Evolutionary conservation across 306 rosid genomes (phyloP).

Genomic region (Vigna reflexopilosa): DNA sequence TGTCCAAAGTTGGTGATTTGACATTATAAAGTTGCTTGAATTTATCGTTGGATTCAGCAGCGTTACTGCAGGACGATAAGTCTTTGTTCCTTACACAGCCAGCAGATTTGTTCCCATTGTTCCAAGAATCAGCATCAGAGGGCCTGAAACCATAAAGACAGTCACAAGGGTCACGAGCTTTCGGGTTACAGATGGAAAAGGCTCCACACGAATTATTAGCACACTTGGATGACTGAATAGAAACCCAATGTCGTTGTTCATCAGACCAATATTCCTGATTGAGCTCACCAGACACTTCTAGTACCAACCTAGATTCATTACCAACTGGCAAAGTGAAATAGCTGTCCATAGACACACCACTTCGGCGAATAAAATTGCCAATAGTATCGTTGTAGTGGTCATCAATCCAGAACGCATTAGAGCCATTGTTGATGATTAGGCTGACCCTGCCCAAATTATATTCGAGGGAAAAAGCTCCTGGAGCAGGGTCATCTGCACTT

Average conservation of each 20-base stretch:
- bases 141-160: constrained; percentile 30
- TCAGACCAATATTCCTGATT: constrained; percentile 1
- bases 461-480: constrained; percentile 14
- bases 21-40: neutral
- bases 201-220: neutral
- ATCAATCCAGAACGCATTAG: constrained; percentile 23
- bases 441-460: neutral
- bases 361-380: neutral
- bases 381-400: neutral
- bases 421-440: neutral
- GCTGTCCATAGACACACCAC: neutral
- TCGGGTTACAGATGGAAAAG: constrained; percentile 37
- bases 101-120: neutral
- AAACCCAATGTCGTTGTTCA: neutral
- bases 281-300: constrained; percentile 46
- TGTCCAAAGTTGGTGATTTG: neutral
- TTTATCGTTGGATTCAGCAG: neutral
- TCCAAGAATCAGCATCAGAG: constrained; percentile 3
- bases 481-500: constrained; percentile 16
- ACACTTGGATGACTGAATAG: constrained; percentile 22
- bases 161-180: neutral
- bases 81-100: constrained; percentile 33
- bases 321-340: neutral
- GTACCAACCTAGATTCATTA: constrained; percentile 9
- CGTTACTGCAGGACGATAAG: constrained; percentile 1